Base-by-base conservation (phyloP, 345 rosid genomes). In the Citrus maxima region DNA sequence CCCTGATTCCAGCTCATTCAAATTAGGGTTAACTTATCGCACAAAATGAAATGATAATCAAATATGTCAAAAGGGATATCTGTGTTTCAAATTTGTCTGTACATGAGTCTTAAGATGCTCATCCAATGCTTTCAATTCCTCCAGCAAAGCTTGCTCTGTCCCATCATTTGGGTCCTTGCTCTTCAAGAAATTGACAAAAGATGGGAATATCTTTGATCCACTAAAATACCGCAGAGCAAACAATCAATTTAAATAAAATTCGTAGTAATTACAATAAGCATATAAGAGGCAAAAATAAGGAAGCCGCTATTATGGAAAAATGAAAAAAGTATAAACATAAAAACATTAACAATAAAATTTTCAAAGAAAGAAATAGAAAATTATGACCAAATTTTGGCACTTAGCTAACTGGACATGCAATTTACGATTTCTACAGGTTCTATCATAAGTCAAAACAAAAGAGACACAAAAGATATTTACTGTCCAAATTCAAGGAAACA, bases 111-210 rank as follows among this genome's bases (percentile, higher is more conserved):
- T 88, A 66, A 94, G 90, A 78, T 97, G 98, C 77, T 86, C 89
- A 80, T 97, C 97, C 81, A 94, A 72, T 19, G 97, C 95, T 72
- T 92, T 90, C 78, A 97, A 82, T 85, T 94, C 96, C 83, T 74
- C 80, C 37, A 92, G 86, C 92, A 97, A 78, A 30, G 93, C 95
- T 85, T 90, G 84, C 78, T 93, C 98, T 10, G 96, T 70, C 56
- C 90, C 93, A 69, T 97, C 97, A 62, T 65, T 88, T 12, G 95
- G 80, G 82, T 97, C 91, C 91, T 94, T 93, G 87, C 98, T 92
- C 93, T 89, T 91, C 89, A 93, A 25, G 73, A 97, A 91, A 58
- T 86, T 84, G 80, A 84, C 30, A 30, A 97, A 97, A 25, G 92
- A 38, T 25, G 86, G 64, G 70, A 94, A 91, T 73, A 97, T 86